Percentiles rank a stretch among this genome's conserved stretches.
Evolutionary conservation across 2,329 filamentous ascomycete genomes (phyloP).

Genomic region (Botrytis aclada): DNA sequence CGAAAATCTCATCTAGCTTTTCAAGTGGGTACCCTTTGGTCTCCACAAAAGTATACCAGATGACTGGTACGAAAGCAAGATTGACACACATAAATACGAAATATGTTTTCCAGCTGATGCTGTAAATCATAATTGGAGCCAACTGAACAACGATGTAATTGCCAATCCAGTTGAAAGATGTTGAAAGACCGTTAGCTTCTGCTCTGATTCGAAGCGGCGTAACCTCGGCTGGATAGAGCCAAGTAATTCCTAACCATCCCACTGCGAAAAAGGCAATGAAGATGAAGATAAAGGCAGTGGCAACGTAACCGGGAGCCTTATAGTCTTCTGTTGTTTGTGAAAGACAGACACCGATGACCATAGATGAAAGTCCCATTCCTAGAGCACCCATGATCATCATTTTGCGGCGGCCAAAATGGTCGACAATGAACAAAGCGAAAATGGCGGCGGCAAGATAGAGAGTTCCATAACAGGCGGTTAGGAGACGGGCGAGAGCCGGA

Average conservation of each 20-base stretch:
- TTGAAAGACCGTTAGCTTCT: slow-evolving; percentile 54
- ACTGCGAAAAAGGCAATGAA: slow-evolving; percentile 54
- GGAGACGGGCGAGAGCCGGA: slow-evolving; percentile 43
- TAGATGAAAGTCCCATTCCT: slow-evolving; percentile 61
- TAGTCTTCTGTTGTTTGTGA: slow-evolving; percentile 49
- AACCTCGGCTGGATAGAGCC: slow-evolving; percentile 57
- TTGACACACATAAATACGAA: slow-evolving; percentile 33
- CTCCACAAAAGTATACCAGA: slow-evolving; percentile 17
- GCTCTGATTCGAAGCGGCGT: slow-evolving; percentile 51
- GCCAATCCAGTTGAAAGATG: slow-evolving; percentile 48
- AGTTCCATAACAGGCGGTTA: slow-evolving; percentile 32
- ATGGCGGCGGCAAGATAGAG: slow-evolving; percentile 66
- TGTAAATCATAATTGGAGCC: slow-evolving; percentile 43
- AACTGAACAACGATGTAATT: slow-evolving; percentile 60
- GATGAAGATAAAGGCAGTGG: slow-evolving; percentile 43
- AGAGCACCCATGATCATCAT: slow-evolving; percentile 51
- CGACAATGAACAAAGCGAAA: slow-evolving; percentile 55
- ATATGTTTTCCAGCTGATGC: slow-evolving; percentile 35
- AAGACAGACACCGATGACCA: slow-evolving; percentile 44
- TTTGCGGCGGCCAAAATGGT: slow-evolving; percentile 49
- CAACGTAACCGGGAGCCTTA: slow-evolving; percentile 34
- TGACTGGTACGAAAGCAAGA: slow-evolving; percentile 11
- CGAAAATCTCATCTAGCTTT: slow-evolving; percentile 14
- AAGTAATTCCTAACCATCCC: slow-evolving; percentile 50
- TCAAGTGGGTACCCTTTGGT: slow-evolving; percentile 18